Percentiles rank a stretch among this genome's conserved stretches.
These are phyloP conservation scores for Mucor saturninus DNA, from an alignment of 371 early-diverging fungal genomes.

Conservation along the genomic window DNA sequence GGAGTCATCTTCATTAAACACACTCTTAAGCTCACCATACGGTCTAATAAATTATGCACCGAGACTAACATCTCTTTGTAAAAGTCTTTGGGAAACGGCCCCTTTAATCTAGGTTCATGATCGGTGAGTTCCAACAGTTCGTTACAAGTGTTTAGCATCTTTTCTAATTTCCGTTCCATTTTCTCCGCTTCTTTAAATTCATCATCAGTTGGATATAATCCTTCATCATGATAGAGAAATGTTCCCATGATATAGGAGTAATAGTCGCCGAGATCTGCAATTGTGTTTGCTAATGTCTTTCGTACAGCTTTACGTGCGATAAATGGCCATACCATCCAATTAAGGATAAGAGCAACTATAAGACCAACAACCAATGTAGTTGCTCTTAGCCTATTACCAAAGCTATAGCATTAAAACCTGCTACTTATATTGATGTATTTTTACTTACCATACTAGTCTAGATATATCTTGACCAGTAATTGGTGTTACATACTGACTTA, in stretches of 20 bases:
- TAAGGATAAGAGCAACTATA: constrained; percentile 49
- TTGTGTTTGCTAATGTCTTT: constrained; percentile 40
- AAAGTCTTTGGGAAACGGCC: constrained; percentile 58
- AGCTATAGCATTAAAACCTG: too few relatives aligned
- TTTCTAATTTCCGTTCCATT: constrained; percentile 38
- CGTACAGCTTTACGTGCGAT: constrained; percentile 61
- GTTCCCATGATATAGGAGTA: constrained; percentile 46
- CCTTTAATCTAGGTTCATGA: constrained; percentile 63
- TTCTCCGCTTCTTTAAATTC: constrained; percentile 38
- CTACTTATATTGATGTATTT: too few relatives aligned
- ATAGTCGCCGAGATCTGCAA: constrained; percentile 44
- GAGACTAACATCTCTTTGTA: constrained; percentile 57
- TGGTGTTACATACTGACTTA: constrained; percentile 33
- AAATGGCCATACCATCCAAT: constrained; percentile 63
- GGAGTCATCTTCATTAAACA: constrained; percentile 51
- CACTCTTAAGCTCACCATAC: constrained; percentile 56
- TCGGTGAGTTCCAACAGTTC: constrained; percentile 53
- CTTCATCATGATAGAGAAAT: constrained; percentile 35
- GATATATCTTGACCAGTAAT: constrained; percentile 31
- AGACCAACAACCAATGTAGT: constrained; percentile 60
- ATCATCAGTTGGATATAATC: constrained; percentile 25
- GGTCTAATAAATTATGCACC: constrained; percentile 55
- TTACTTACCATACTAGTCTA: constrained; percentile 40
- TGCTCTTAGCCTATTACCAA: constrained; percentile 41
- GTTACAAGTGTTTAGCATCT: constrained; percentile 34